Percentiles rank a stretch among this genome's conserved stretches.
Evolutionary conservation across 805 yeast genomes (phyloP).

Genomic region (Cyberlindnera mycetangii): DNA sequence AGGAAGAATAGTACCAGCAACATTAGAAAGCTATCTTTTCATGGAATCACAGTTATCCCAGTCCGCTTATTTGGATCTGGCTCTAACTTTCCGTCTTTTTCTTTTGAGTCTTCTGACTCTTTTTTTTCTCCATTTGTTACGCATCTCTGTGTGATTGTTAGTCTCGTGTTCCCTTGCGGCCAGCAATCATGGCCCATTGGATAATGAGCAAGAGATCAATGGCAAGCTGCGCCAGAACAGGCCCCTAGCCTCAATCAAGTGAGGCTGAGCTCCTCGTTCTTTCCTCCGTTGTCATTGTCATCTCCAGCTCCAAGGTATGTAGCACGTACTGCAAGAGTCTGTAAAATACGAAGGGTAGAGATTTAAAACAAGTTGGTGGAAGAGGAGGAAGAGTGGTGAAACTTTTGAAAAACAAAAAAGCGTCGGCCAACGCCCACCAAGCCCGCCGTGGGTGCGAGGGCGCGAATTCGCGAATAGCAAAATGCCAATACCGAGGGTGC

Average conservation of each 20-base stretch:
- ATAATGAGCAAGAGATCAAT: not conserved
- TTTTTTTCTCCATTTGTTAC: slow-evolving; percentile 99
- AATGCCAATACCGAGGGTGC: slow-evolving; percentile 9
- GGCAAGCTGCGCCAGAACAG: no score
- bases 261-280: no score
- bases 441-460: not conserved
- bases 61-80: slow-evolving; percentile 94
- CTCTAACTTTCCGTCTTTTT: slow-evolving; percentile 99
- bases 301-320: not conserved
- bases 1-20: slow-evolving; percentile 5
- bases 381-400: slow-evolving; percentile 15
- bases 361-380: slow-evolving; percentile 7
- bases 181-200: not conserved
- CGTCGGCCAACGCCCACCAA: slow-evolving; percentile 1
- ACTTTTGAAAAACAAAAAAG: slow-evolving; percentile 22
- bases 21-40: not conserved
- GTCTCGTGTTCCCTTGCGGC: slow-evolving; percentile 1
- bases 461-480: slow-evolving; percentile 1
- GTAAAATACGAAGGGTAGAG: slow-evolving; percentile 21
- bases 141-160: slow-evolving; percentile 49
- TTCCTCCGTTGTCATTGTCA: no score
- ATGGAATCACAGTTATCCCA: slow-evolving; percentile 17
- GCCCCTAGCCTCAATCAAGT: no score
- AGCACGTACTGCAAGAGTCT: slow-evolving; percentile 24
- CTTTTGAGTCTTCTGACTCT: slow-evolving; percentile 99